Evolutionary conservation across 352 stramenopile species (phyloP).

Genomic region (Blastocystis sp.): DNA sequence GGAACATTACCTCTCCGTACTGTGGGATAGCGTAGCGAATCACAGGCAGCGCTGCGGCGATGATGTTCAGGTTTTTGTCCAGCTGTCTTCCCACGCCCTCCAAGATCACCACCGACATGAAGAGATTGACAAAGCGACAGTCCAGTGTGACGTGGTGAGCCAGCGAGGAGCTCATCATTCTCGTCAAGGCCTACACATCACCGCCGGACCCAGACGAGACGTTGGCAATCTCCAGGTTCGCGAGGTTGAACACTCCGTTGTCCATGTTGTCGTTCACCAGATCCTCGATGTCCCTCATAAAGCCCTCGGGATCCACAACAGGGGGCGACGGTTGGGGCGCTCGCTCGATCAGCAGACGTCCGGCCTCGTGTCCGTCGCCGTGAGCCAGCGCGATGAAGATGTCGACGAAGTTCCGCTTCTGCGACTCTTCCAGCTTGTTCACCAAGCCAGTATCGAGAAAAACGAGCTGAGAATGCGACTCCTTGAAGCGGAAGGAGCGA

Average conservation of each 20-base stretch:
- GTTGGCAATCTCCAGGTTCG: slow-evolving; percentile 43
- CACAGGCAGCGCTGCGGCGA: not conserved
- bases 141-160: slow-evolving; percentile 40
- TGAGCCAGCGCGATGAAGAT: slow-evolving; percentile 49
- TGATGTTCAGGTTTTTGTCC: slow-evolving; percentile 48
- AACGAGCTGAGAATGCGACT: slow-evolving; percentile 45
- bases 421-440: slow-evolving; percentile 33
- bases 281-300: slow-evolving; percentile 33
- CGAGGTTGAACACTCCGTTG: slow-evolving; percentile 47
- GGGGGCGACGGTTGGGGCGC: slow-evolving; percentile 57
- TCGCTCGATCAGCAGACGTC: slow-evolving; percentile 11
- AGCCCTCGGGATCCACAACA: slow-evolving; percentile 50
- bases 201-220: not conserved
- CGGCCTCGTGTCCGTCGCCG: slow-evolving; percentile 22
- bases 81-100: slow-evolving; percentile 56
- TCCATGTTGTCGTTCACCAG: slow-evolving; percentile 62
- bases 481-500: not conserved
- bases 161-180: slow-evolving; percentile 42
- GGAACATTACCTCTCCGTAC: slow-evolving; percentile 8
- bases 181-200: slow-evolving; percentile 38
- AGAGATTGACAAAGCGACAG: slow-evolving; percentile 38
- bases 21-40: slow-evolving; percentile 29
- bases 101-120: slow-evolving; percentile 59
- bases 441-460: slow-evolving; percentile 54
- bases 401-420: slow-evolving; percentile 62